Conservation (phyloP, 768 basidiomycete species). For the Naganishia kalamii region DNA sequence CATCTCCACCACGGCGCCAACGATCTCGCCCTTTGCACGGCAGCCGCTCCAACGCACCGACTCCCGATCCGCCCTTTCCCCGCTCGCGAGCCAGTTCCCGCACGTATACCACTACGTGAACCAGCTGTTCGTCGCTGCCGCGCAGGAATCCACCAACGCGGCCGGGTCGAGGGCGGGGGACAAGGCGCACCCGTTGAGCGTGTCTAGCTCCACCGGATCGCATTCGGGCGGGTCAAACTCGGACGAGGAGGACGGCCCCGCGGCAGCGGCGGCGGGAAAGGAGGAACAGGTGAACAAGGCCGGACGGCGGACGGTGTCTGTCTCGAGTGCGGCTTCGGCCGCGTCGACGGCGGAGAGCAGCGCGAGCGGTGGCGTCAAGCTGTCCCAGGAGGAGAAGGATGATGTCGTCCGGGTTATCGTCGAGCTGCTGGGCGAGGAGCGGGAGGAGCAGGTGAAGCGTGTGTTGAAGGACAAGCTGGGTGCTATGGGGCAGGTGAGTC, state of each 20-base stretch:
- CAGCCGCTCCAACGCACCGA: neutral
- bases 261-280: neutral
- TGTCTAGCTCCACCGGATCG: slow-evolving; percentile 36
- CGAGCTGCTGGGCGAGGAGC: slow-evolving; percentile 66
- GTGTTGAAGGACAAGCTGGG: slow-evolving; percentile 66
- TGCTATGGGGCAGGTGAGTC: slow-evolving; percentile 48
- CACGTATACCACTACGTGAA: slow-evolving; percentile 24
- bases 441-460: slow-evolving; percentile 76
- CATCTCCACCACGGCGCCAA: neutral
- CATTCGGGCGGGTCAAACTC: slow-evolving; percentile 28
- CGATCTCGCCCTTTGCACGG: neutral
- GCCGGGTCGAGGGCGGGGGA: neutral
- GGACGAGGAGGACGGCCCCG: slow-evolving; percentile 24
- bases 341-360: slow-evolving; percentile 16
- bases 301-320: neutral
- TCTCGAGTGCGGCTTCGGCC: neutral
- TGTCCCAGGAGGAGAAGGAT: slow-evolving; percentile 51
- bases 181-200: slow-evolving; percentile 39
- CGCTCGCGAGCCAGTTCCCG: slow-evolving; percentile 55
- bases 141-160: neutral
- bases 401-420: slow-evolving; percentile 67
- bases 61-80: slow-evolving; percentile 7
- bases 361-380: neutral
- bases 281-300: neutral
- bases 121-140: slow-evolving; percentile 10